Evolutionary conservation across 2,329 filamentous ascomycete species (phyloP), one percentile per base, ranked within the genome.

Genomic region (Xylaria sp.): DNA sequence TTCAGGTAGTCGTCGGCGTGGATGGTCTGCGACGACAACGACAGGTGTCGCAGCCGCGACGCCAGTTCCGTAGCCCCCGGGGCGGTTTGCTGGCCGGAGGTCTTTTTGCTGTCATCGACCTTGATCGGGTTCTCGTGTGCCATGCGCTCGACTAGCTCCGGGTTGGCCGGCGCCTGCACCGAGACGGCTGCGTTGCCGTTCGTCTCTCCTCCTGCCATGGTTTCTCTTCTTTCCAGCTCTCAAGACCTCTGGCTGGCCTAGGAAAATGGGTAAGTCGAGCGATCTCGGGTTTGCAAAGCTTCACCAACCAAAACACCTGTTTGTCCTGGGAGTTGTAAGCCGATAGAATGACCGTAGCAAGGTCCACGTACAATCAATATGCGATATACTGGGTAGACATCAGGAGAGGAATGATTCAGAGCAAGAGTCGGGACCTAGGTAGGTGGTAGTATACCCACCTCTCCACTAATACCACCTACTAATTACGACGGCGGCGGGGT

Each of bases 1-100:
- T 91, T 90, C 65, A 94, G 81, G 64, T 78, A 79, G 74, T 95
- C 87, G 67, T 96, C 92, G 58, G 89, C 90, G 71, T 96, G 92
- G 59, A 96, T 78, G n/a, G 89, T 83, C 51, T 84, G 81, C 5
- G 91, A 91, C 7, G 90, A 82, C 44, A 89, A 76, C 4, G 84
- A 79, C 45, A 84, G 73, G 54, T 71, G 56, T 56, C 69, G 70
- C 7, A 66, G 55, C 42, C 62, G 64, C 40, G 74, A 72, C 17
- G 68, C 68, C 18, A 67, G 60, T 9, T 59, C 52, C 7, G 69
- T 66, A 7, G 66, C 50, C 29, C 64, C 65, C 17, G 21, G 5
- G 52, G 50, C 1, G 34, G 24, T 4, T 49, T 13, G 16, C 13
- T 40, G 39, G 37, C 46, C 52, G 45, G n/a, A n/a, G n/a, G n/a